Conservation (phyloP, 2,329 filamentous ascomycete genomes). For the Biscogniauxia sp. region DNA sequence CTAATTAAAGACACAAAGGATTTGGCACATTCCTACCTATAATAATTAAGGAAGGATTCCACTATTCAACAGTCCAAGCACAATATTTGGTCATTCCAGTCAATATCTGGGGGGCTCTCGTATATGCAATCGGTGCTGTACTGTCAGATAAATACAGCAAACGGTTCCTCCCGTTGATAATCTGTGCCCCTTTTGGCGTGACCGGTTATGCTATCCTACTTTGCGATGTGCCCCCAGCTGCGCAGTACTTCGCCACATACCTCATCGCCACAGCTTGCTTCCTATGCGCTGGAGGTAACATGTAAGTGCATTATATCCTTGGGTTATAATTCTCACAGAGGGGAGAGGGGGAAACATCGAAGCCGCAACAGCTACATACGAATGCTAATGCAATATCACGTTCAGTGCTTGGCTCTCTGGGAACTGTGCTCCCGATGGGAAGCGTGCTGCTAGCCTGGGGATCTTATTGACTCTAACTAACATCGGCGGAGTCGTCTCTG, state of each 20-base stretch:
- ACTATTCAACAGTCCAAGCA: constrained; percentile 38
- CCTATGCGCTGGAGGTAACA: constrained; percentile 25
- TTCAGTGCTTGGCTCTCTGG: constrained; percentile 26
- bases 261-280: constrained; percentile 28
- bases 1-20: constrained; percentile 13
- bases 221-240: constrained; percentile 18
- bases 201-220: constrained; percentile 28
- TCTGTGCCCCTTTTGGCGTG: constrained; percentile 29
- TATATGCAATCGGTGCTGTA: constrained; percentile 38
- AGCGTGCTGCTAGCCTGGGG: constrained; percentile 28
- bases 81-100: constrained; percentile 40
- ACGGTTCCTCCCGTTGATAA: constrained; percentile 36
- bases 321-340: neutral
- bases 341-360: neutral
- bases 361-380: neutral
- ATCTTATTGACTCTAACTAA: constrained; percentile 26
- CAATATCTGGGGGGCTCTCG: constrained; percentile 39
- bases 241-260: constrained; percentile 28
- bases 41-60: constrained; percentile 39
- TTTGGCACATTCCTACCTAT: constrained; percentile 42
- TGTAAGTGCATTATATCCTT: constrained; percentile 14
- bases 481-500: constrained; percentile 26
- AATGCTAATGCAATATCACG: neutral
- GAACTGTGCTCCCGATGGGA: constrained; percentile 29
- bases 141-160: constrained; percentile 36